Conservation (phyloP, 23 red algal genomes). For the Chondrus crispus region DNA sequence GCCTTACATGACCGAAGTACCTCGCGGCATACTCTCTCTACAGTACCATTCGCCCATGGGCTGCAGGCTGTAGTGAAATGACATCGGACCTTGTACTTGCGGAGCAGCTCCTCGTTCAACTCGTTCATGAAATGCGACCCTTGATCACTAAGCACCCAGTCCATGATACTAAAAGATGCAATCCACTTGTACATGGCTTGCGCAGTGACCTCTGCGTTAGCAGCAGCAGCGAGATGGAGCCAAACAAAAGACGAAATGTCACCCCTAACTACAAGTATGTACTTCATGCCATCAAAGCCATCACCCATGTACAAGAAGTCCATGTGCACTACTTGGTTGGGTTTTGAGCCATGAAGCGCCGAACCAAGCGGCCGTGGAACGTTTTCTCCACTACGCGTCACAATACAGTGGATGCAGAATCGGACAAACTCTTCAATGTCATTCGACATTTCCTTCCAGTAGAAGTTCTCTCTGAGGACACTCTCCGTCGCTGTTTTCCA, state of each 20-base stretch:
- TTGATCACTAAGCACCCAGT: background rate
- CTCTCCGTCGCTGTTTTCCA: background rate
- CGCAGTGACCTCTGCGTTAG: background rate
- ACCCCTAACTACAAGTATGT: background rate
- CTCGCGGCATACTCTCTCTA: background rate
- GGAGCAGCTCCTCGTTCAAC: background rate
- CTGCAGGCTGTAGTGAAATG: background rate
- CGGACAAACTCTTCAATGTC: background rate
- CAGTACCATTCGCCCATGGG: background rate
- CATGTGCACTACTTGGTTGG: background rate
- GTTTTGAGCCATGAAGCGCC: background rate
- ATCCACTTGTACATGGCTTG: background rate
- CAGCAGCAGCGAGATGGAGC: background rate
- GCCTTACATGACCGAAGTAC: background rate
- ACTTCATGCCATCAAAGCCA: background rate
- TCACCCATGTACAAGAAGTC: background rate
- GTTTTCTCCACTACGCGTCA: background rate
- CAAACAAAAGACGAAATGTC: background rate
- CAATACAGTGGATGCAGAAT: constrained; percentile 16
- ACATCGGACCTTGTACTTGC: background rate
- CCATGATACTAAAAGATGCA: background rate
- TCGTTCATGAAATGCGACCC: background rate
- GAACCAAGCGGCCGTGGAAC: background rate
- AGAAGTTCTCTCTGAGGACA: background rate
- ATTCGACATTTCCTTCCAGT: background rate